phyloP scores from a whole-genome alignment of 2,329 filamentous ascomycete genomes.

The Beauveria brongniartii region DNA sequence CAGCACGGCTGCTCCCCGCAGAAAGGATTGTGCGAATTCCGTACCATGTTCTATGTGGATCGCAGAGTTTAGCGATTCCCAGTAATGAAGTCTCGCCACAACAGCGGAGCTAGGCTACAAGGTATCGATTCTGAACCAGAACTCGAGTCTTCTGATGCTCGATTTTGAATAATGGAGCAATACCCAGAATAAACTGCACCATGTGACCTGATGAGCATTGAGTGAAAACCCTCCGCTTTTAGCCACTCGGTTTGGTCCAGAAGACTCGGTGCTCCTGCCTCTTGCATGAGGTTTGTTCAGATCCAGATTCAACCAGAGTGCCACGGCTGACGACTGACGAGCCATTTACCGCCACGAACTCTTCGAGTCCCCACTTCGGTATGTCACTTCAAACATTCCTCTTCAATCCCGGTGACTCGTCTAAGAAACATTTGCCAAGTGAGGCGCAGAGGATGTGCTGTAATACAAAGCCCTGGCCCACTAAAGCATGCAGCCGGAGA shows the following conservation, averaged over 20 bases:
- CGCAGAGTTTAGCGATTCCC: not conserved
- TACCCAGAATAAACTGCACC: no score
- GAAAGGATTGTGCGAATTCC: not conserved
- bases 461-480: slow-evolving; percentile 9
- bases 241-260: not conserved
- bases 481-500: slow-evolving; percentile 7
- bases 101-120: not conserved
- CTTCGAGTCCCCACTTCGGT: not conserved
- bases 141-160: not conserved
- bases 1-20: not conserved
- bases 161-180: not conserved
- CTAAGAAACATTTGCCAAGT: not conserved
- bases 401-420: not conserved
- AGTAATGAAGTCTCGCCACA: not conserved
- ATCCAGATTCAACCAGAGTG: not conserved
- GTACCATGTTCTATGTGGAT: not conserved
- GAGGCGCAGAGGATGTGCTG: slow-evolving; percentile 5
- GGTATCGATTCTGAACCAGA: no score
- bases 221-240: not conserved
- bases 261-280: not conserved
- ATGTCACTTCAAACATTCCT: not conserved
- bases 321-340: not conserved
- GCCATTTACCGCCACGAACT: not conserved
- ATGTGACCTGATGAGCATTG: not conserved
- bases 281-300: not conserved